Conservation (phyloP, 495 filamentous ascomycete genomes). For the Neurospora cerealis region DNA sequence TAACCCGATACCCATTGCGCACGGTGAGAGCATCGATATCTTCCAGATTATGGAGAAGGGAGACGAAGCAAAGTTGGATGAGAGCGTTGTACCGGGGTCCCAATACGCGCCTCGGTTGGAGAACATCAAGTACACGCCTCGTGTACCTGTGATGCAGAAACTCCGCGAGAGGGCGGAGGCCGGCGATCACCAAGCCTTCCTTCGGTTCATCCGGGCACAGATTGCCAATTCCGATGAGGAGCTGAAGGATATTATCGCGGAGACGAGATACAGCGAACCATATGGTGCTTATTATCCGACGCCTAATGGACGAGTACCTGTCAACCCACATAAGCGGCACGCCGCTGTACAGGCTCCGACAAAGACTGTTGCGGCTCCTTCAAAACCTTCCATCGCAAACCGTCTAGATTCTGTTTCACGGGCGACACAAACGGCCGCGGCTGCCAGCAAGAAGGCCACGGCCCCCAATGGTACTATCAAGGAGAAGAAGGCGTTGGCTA, state of each 20-base stretch:
- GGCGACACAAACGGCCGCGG: background rate
- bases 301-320: background rate
- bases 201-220: constrained; percentile 71
- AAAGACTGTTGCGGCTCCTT: background rate
- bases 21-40: constrained; percentile 81
- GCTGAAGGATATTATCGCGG: constrained; percentile 61
- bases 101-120: constrained; percentile 41
- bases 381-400: background rate
- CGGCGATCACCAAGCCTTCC: constrained; percentile 30
- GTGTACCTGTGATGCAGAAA: constrained; percentile 69
- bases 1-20: constrained; percentile 66
- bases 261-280: constrained; percentile 20
- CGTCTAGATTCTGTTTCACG: background rate
- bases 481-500: background rate
- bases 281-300: background rate
- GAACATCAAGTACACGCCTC: constrained; percentile 53
- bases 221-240: constrained; percentile 68
- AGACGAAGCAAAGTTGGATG: constrained; percentile 52
- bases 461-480: background rate
- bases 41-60: constrained; percentile 57
- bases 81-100: constrained; percentile 39
- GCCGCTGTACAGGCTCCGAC: background rate
- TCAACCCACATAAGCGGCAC: background rate
- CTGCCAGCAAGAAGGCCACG: background rate
- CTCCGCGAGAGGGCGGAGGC: constrained; percentile 32